Evolutionary conservation across 495 filamentous ascomycete genomes (phyloP), one percentile per base, ranked within the genome.

Genomic region (Lasiosphaeria hispida): DNA sequence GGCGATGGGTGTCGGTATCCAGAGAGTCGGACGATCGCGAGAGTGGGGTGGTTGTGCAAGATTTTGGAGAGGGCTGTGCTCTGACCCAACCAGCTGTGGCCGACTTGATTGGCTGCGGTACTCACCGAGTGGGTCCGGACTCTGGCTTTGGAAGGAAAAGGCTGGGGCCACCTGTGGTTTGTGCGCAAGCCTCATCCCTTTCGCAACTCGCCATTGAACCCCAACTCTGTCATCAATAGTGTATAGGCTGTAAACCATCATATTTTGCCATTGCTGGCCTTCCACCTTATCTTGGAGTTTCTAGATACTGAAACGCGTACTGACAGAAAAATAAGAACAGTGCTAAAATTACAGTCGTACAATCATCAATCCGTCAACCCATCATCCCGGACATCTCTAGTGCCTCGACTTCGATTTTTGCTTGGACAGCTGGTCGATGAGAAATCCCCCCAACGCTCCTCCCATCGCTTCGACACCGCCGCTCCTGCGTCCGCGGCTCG

Each of bases 391-490:
- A 14, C 7, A 41, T 41, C 4, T 2, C 35, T 19, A 52, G 43
- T 15, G n/a, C 48, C 41, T 37, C 49, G 17, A n/a, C 37, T 35
- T 58, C 30, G 17, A 10, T 30, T 13, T 38, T 38, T 40, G 48
- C 58, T 41, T 53, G 3, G 44, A 49, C 33, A 66, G 17, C 47
- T 63, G 64, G 38, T 64, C 57, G 11, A 35, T 40, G 11, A 68
- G 3, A 9, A 64, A 54, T 18, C 63, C 66, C 2, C 61, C 59
- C 17, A 67, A 34, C 44, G 51, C 57, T 1, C 54, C 55, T 10
- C 58, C 54, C 30, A 63, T 14, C 51, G 42, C 44, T 33, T 61
- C 45, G 7, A 62, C 38, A 4, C 54, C 61, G 11, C 42, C 35
- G 9, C 30, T 58, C 38, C 54, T 44, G 3, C 48, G 18, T 9